Evolutionary conservation across 306 rosid genomes (phyloP).

Genomic region (Medicago lupulina): DNA sequence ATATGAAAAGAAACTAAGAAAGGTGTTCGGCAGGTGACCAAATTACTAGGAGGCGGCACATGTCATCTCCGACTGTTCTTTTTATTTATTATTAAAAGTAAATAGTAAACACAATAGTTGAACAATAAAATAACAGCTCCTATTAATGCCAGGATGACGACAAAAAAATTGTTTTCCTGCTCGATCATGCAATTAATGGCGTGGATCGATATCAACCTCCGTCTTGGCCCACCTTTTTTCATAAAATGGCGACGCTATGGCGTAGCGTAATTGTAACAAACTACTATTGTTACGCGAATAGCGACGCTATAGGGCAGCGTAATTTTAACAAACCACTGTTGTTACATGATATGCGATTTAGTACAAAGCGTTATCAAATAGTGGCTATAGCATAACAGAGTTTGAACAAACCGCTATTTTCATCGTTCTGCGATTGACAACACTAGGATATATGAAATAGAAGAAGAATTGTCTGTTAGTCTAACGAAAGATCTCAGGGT

Average conservation of each 20-base stretch:
- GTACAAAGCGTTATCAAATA: neutral
- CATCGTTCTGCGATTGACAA: neutral
- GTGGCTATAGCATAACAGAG: neutral
- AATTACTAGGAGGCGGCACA: neutral
- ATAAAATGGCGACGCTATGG: neutral
- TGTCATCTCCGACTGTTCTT: neutral
- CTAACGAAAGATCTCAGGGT: slow-evolving; percentile 24
- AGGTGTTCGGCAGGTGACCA: neutral
- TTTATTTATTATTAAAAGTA: neutral
- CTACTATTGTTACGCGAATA: neutral
- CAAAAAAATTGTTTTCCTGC: neutral
- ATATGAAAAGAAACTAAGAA: neutral
- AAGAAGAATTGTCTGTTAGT: slow-evolving; percentile 7
- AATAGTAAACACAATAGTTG: slow-evolving; percentile 5
- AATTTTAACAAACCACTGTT: neutral
- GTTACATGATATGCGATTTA: neutral
- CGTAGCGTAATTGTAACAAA: neutral
- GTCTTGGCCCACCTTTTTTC: slow-evolving; percentile 2
- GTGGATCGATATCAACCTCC: slow-evolving; percentile 25
- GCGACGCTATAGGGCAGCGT: no score
- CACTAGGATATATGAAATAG: slow-evolving; percentile 5
- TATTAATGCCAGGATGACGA: slow-evolving; percentile 16
- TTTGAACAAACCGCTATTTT: neutral
- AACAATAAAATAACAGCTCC: slow-evolving; percentile 5
- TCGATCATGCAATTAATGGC: neutral